Conservation (phyloP, 2,329 filamentous ascomycete genomes). For the Corniculantispora saksenae region DNA sequence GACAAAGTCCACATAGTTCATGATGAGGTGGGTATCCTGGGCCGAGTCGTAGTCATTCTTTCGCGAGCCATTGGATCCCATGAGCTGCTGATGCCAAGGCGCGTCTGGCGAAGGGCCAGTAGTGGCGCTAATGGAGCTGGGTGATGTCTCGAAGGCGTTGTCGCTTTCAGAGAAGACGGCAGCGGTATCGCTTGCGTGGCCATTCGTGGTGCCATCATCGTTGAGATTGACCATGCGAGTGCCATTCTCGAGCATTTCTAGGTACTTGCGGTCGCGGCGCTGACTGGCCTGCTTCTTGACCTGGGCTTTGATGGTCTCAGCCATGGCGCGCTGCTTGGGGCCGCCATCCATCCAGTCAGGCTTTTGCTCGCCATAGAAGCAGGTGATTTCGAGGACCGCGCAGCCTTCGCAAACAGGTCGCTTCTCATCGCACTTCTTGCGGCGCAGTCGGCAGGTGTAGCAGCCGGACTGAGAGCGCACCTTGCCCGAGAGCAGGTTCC, state of each 20-base stretch:
- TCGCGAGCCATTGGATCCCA: constrained; percentile 18
- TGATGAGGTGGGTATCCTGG: constrained; percentile 43
- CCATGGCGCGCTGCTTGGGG: constrained; percentile 50
- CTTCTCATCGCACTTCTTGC: constrained; percentile 62
- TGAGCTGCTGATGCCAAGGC: constrained; percentile 35
- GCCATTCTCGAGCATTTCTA: constrained; percentile 42
- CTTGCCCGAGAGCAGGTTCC: constrained; percentile 29
- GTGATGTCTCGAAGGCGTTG: constrained; percentile 11
- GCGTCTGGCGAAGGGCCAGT: constrained; percentile 31
- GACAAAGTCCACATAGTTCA: constrained; percentile 63
- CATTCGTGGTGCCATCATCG: constrained; percentile 19
- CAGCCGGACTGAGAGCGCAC: constrained; percentile 51
- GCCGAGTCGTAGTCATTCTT: constrained; percentile 25
- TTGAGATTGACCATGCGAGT: constrained; percentile 26
- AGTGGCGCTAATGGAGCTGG: constrained; percentile 2
- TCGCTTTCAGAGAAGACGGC: constrained; percentile 7
- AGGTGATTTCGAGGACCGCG: constrained; percentile 55
- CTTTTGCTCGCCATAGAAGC: constrained; percentile 53
- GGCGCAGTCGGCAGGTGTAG: constrained; percentile 62
- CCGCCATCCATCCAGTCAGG: constrained; percentile 61
- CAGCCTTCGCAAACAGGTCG: constrained; percentile 55
- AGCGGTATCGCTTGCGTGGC: constrained; percentile 14
- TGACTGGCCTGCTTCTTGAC: constrained; percentile 55
- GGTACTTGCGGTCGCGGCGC: constrained; percentile 51
- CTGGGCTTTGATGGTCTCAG: constrained; percentile 55